A percentile compares a stretch with the other conserved stretches of the same genome.
Evolutionary conservation across 306 rosid genomes (phyloP).

Genomic region (Ziziphus jujuba): DNA sequence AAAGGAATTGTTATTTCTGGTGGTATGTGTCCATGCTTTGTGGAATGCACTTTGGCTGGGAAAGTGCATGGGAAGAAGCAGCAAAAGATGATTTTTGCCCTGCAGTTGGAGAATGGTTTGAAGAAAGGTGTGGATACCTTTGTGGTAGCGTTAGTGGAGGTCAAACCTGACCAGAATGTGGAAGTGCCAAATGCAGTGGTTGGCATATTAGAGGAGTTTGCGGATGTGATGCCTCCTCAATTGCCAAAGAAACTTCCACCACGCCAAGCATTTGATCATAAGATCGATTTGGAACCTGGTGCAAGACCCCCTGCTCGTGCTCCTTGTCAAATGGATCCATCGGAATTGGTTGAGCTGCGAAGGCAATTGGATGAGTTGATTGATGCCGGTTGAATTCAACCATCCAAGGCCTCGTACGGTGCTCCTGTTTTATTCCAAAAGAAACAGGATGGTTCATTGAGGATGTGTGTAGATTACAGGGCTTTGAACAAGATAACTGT

Average conservation of each 20-base stretch:
- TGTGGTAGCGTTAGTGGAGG: background rate
- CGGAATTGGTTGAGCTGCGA: no score
- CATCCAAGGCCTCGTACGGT: no score
- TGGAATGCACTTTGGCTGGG: background rate
- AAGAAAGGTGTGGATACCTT: background rate
- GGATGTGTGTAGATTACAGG: no score
- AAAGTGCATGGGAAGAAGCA: background rate
- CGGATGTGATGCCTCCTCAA: background rate
- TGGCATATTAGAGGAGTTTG: background rate
- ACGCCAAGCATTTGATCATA: background rate
- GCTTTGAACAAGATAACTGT: no score
- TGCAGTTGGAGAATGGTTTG: background rate
- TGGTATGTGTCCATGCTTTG: rapidly evolving
- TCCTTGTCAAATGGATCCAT: no score
- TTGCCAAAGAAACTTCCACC: background rate
- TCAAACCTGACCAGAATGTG: background rate
- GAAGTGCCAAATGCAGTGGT: background rate
- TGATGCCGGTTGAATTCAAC: no score
- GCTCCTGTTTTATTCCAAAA: no score
- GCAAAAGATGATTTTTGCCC: background rate
- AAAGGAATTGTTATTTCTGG: no score
- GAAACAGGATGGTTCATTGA: no score
- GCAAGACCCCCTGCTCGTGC: no score
- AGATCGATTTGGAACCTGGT: no score
- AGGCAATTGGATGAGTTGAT: no score